Evolutionary conservation across 1,284 basidiomycete species (phyloP), one percentile per base, ranked within the genome.

Genomic region (Cystobasidium slooffiae): DNA sequence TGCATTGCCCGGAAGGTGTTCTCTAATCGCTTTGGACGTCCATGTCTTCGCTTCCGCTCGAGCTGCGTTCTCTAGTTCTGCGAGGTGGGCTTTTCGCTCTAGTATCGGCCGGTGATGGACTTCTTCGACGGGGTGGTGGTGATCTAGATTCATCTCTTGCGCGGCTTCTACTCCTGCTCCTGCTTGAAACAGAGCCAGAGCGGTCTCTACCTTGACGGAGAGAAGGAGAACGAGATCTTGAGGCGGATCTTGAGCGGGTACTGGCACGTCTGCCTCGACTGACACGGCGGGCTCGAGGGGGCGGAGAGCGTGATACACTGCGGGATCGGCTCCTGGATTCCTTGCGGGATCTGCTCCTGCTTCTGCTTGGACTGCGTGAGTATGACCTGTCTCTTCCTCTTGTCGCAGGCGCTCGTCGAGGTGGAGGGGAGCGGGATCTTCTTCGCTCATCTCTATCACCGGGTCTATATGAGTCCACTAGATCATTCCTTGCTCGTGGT

Each of bases 361-460:
- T 64, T 46, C 63, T 53, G 55, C 59, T 72, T 16, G 46, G 46
- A 12, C 44, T 47, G 3, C 61, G 43, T 12, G 61, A 47, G 59
- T 47, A 37, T 16, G 51, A 65, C 46, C 62, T 62, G 43, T 49
- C 73, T 52, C 55, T 55, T 16, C 52, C 58, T 41, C 24, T 41
- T 6, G 41, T 49, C 18, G 47, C 63, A 41, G 63, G 56, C 37
- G 18, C 51, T 16, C 74, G 65, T 51, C 75, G 64, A 37, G 74
- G 68, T 41, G 75, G 75, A 20, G 78, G 78, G 8, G 79, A 78
- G n/a, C 75, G 75, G 10, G 77, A 78, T 8, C 78, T 72, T 68
- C 37, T 75, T 52, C 55, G 55, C 63, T 39, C 77, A 68, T 43
- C 49, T 41, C 64, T n/a, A 12, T 47, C 51, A 41, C 49, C 47